A percentile compares a stretch with the other conserved stretches of the same genome.
phyloP scores from a whole-genome alignment of 192 early-diverging fungal species.

The Powellomyces hirtus region DNA sequence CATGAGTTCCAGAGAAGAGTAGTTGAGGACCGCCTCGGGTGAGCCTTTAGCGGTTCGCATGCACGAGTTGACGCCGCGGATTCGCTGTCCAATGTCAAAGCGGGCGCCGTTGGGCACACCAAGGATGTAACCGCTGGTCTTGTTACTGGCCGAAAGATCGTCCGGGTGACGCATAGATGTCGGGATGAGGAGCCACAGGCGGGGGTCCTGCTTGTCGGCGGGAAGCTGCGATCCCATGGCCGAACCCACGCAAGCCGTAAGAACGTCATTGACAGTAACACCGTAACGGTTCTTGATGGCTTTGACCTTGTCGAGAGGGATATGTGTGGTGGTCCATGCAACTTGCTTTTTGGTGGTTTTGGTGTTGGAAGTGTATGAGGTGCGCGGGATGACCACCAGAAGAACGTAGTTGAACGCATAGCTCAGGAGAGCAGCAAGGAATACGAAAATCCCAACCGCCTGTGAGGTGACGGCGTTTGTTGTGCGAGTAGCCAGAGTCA shows the following conservation, averaged over 20 bases:
- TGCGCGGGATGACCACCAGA: slow-evolving; percentile 10
- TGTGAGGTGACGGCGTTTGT: background rate
- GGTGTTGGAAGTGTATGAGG: slow-evolving; percentile 2
- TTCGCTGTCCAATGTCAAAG: background rate
- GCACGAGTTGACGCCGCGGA: slow-evolving; percentile 7
- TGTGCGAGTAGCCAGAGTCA: background rate
- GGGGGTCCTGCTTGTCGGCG: slow-evolving; percentile 13
- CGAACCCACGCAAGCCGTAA: slow-evolving; percentile 19
- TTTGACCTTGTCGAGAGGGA: slow-evolving; percentile 24
- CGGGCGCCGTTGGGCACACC: slow-evolving; percentile 6
- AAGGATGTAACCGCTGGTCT: slow-evolving; percentile 27
- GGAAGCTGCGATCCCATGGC: slow-evolving; percentile 18
- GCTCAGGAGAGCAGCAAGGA: background rate
- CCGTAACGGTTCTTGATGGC: slow-evolving; percentile 27
- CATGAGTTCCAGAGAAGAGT: background rate
- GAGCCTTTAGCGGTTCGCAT: slow-evolving; percentile 23
- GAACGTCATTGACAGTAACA: slow-evolving; percentile 37
- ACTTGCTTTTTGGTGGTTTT: slow-evolving; percentile 21
- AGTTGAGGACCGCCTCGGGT: slow-evolving; percentile 28
- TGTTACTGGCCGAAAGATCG: slow-evolving; percentile 23
- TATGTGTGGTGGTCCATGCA: slow-evolving; percentile 20
- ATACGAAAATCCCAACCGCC: background rate
- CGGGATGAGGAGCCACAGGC: slow-evolving; percentile 36
- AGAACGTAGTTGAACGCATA: slow-evolving; percentile 13
- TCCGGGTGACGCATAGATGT: slow-evolving; percentile 27